Base-by-base conservation (phyloP, 2,329 filamentous ascomycete species). In the Aureobasidium subglaciale region DNA sequence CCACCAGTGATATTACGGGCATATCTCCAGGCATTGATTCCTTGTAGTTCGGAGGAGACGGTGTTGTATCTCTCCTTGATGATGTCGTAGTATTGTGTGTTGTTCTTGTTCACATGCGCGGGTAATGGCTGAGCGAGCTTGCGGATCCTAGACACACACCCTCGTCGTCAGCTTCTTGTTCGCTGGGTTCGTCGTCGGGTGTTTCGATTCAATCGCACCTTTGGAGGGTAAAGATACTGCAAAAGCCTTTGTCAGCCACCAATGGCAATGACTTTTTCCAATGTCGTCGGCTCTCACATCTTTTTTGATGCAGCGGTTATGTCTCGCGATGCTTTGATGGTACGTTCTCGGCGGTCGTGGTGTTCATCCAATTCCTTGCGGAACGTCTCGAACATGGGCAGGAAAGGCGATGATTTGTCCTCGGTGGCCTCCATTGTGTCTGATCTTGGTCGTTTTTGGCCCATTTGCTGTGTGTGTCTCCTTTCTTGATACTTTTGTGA, bases 271-370 rank as follows among this genome's bases (percentile, higher is more conserved):
- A 34, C 37, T 18, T 22, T 34, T 46, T 46, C 5, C 20, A 18
- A 10, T 20, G 8, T 29, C 27, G 25, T 24, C 18, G 27, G 16
- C 29, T 62, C 78, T 73, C 72, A 95, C 90, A 97, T 95, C 75
- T 97, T 99, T 78, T 99, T 99, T 72, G 90, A 96, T 54, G 90
- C 77, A 0, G 90, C 90, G 6, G 93, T 99, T 57, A 99, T 88
- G 70, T 99, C 93, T 59, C 92, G 79, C 8, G 89, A 95, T 2
- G 85, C 86, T 75, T 97, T 99, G 67, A 95, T 88, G 63, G 96
- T 84, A 53, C 87, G 83, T 74, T 96, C 91, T 56, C 90, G 82
- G 15, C 93, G 85, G 71, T 97, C 93, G 70, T 99, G 89, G 68
- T 97, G 92, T 72, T 93, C 84, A 67, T 99, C 93, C 25, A 99